Evolutionary conservation across 1,139 yeast species (phyloP).

Genomic region (Pichia sp.): DNA sequence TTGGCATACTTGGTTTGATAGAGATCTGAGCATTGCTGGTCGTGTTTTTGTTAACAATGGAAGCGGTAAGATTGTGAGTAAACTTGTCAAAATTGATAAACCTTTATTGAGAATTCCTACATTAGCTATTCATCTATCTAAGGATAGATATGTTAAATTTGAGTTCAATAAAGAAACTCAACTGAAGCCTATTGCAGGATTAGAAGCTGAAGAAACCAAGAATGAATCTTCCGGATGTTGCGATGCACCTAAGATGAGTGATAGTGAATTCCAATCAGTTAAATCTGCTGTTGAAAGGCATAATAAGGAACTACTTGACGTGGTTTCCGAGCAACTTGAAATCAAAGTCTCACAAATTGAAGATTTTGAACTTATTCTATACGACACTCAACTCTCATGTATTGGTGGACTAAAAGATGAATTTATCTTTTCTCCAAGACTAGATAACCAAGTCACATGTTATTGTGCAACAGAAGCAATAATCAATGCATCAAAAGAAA

Average conservation of each 20-base stretch:
- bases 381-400: constrained; percentile 74
- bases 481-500: constrained; percentile 40
- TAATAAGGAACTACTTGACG: constrained; percentile 56
- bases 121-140: constrained; percentile 83
- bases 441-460: constrained; percentile 86
- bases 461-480: constrained; percentile 71
- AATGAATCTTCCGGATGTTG: constrained; percentile 27
- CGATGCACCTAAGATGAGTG: constrained; percentile 42
- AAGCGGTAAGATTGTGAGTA: constrained; percentile 49
- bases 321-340: constrained; percentile 59
- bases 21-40: constrained; percentile 89
- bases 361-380: constrained; percentile 86
- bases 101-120: constrained; percentile 86
- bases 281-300: constrained; percentile 67
- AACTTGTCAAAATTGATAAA: constrained; percentile 67
- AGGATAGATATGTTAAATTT: constrained; percentile 69
- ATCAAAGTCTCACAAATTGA: constrained; percentile 53
- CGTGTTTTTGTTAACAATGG: constrained; percentile 64
- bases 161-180: constrained; percentile 89
- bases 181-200: constrained; percentile 78
- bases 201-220: constrained; percentile 1
- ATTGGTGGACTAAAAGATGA: constrained; percentile 88
- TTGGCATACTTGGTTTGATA: constrained; percentile 89
- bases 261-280: constrained; percentile 58
- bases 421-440: constrained; percentile 86